Evolutionary conservation across 2,329 filamentous ascomycete species (phyloP), one percentile per base, ranked within the genome.

Genomic region (Penicillium capsulatum): DNA sequence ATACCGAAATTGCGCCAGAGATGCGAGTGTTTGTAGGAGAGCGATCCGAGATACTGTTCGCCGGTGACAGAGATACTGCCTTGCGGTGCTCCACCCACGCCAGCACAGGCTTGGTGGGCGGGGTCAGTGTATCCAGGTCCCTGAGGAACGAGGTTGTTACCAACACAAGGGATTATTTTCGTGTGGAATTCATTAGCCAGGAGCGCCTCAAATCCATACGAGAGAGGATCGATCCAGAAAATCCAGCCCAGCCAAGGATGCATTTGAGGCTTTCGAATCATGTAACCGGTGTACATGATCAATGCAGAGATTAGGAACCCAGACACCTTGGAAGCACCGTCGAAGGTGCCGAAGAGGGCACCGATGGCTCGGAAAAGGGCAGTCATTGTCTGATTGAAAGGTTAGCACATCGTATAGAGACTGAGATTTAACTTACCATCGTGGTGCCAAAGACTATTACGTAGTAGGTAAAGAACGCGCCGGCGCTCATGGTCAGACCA

Each of bases 1-100:
- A 81, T 79, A 7, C 77, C 78, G 41, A 81, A 74, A 54, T 81
- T 81, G 7, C 77, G 64, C 78, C 78, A 81, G 1, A 81, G 44
- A 28, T 80, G 71, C 0, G 52, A 51, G 35, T 74, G 64, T 15
- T 63, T 66, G 58, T 79, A 81, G 0, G 74, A 75, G 0, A 84
- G 63, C 2, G 72, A 75, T 0, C 51, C 52, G 0, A 84, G 62
- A 38, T 83, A 84, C 4, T 74, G 60, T n/a, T 81, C 77, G 0
- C 80, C 80, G 7, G 64, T 71, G 2, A 83, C 64, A 10, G 53
- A 69, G 0, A 66, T 68, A 15, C 69, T 56, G 0, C 79, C 79
- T 1, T 61, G 60, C 0, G 56, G 46, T 1, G 76, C 79, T 15
- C 82, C 80, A 2, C 70, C 65, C 0, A 83, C 72, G 39, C 79